A percentile compares a stretch with the other conserved stretches of the same genome.
These are phyloP conservation scores for Fusarium sarcochroum DNA, from an alignment of 2,329 filamentous ascomycete species.

Conservation along the genomic window DNA sequence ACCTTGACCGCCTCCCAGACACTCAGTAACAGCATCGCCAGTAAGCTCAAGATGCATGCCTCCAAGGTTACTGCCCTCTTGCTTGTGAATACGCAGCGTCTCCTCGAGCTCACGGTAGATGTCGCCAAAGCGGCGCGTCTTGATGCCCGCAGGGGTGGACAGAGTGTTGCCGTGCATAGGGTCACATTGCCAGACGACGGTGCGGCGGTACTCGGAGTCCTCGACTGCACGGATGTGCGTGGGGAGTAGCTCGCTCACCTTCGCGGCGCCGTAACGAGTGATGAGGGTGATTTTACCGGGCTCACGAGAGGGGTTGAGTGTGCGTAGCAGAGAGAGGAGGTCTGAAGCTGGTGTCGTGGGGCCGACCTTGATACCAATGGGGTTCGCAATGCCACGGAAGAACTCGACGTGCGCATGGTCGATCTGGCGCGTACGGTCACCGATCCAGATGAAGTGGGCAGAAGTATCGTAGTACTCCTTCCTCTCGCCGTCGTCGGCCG, in stretches of 20 bases:
- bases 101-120: slow-evolving; percentile 90
- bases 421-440: slow-evolving; percentile 93
- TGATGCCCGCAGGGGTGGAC: slow-evolving; percentile 81
- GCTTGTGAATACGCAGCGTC: slow-evolving; percentile 86
- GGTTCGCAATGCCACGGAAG: slow-evolving; percentile 96
- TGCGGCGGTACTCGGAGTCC: slow-evolving; percentile 74
- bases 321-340: slow-evolving; percentile 82
- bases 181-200: slow-evolving; percentile 97
- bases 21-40: slow-evolving; percentile 96
- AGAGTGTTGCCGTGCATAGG: slow-evolving; percentile 94
- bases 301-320: slow-evolving; percentile 86
- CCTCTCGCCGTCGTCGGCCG: slow-evolving; percentile 49
- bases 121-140: slow-evolving; percentile 91
- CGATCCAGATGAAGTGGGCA: slow-evolving; percentile 98
- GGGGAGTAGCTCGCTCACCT: slow-evolving; percentile 82
- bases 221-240: slow-evolving; percentile 91
- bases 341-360: slow-evolving; percentile 85
- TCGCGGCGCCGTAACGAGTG: slow-evolving; percentile 89
- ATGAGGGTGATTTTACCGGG: slow-evolving; percentile 96
- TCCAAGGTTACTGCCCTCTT: slow-evolving; percentile 87
- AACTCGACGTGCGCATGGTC: slow-evolving; percentile 97
- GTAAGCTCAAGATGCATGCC: slow-evolving; percentile 97
- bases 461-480: slow-evolving; percentile 93
- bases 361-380: slow-evolving; percentile 96
- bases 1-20: slow-evolving; percentile 89